Evolutionary conservation across 306 rosid genomes (phyloP).

Genomic region (Malus sylvestris): DNA sequence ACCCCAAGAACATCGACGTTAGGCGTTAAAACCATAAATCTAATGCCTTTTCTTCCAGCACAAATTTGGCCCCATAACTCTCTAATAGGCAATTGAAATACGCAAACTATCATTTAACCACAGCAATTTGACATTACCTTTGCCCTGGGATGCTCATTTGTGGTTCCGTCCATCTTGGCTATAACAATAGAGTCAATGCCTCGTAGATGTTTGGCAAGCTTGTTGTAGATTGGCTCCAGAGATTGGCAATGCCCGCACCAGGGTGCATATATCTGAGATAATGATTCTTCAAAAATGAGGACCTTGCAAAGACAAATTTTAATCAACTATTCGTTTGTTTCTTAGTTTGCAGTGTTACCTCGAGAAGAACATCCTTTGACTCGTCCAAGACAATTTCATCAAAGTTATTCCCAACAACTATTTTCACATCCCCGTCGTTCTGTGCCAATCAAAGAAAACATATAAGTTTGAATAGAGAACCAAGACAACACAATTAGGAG

Average conservation of each 20-base stretch:
- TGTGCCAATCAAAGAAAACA: constrained; percentile 20
- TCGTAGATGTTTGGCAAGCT: constrained; percentile 83
- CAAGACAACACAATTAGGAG: constrained; percentile 6
- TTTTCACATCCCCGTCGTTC: constrained; percentile 87
- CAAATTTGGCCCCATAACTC: neutral
- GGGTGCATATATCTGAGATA: constrained; percentile 85
- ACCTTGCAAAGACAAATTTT: constrained; percentile 11
- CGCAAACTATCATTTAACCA: neutral
- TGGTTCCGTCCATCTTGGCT: constrained; percentile 98
- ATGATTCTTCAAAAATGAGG: constrained; percentile 10
- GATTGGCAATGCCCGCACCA: constrained; percentile 99
- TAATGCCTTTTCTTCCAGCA: neutral
- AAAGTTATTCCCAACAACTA: constrained; percentile 87
- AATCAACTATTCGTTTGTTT: neutral
- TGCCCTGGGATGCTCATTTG: constrained; percentile 96
- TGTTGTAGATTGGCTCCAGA: constrained; percentile 84
- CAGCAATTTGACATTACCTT: constrained; percentile 48
- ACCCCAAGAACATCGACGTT: neutral
- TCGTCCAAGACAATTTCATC: constrained; percentile 93
- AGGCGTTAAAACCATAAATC: neutral
- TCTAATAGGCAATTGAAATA: neutral
- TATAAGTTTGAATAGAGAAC: constrained; percentile 12
- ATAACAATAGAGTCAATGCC: constrained; percentile 73
- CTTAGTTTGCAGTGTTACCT: constrained; percentile 39
- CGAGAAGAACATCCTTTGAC: constrained; percentile 97